Conservation (phyloP, 78 protist species). For the Dictyostelium brefeldianum region DNA sequence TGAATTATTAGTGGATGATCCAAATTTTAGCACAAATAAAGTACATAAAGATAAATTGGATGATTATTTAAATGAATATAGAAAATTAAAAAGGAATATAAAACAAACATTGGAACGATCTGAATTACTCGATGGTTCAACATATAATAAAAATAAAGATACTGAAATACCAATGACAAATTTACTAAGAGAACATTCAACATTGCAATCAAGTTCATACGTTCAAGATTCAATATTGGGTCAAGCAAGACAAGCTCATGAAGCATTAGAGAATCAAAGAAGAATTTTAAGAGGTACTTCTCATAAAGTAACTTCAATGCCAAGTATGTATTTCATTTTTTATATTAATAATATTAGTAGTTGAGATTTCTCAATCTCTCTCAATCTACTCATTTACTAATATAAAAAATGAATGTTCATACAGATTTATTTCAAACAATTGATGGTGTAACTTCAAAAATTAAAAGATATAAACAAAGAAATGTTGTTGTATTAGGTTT, state of each 20-base stretch:
- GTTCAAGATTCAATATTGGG: constrained; percentile 68
- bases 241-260: constrained; percentile 82
- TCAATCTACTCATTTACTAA: neutral
- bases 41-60: constrained; percentile 70
- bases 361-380: neutral
- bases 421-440: constrained; percentile 42
- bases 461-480: constrained; percentile 69
- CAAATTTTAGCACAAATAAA: constrained; percentile 45
- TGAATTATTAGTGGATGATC: constrained; percentile 51
- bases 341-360: neutral
- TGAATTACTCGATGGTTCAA: constrained; percentile 44
- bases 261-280: constrained; percentile 77
- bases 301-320: constrained; percentile 45
- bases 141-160: constrained; percentile 56
- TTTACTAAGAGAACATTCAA: constrained; percentile 49
- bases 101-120: constrained; percentile 15
- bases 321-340: constrained; percentile 7
- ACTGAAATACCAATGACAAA: constrained; percentile 72
- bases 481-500: constrained; percentile 49
- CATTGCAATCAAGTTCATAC: constrained; percentile 28
- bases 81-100: constrained; percentile 43
- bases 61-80: constrained; percentile 56
- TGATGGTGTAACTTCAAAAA: constrained; percentile 62
- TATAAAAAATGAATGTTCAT: too few species aligned
- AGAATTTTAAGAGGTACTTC: constrained; percentile 59